These are phyloP conservation scores for Ephemerocybe angulata DNA, from an alignment of 768 basidiomycete species.

Conservation along the genomic window DNA sequence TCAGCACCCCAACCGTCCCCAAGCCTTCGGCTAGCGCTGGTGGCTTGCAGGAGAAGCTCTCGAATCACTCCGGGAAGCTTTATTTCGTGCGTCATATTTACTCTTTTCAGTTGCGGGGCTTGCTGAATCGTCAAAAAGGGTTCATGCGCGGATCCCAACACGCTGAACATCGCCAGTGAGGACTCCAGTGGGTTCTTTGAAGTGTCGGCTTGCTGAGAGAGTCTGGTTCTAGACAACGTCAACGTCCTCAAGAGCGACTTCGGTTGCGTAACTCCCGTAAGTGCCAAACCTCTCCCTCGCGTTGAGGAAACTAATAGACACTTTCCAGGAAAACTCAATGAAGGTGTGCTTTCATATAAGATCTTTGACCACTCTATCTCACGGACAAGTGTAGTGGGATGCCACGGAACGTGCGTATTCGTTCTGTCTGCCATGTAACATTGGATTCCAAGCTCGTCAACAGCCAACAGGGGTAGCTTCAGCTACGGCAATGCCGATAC, in stretches of 20 bases:
- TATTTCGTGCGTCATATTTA: conserved; percentile 25
- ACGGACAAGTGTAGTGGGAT: conserved; percentile 29
- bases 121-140: conserved; percentile 11
- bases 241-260: conserved; percentile 34
- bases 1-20: neutral
- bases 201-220: neutral
- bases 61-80: conserved; percentile 28
- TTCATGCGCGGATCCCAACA: conserved; percentile 24
- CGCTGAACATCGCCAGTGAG: conserved; percentile 30
- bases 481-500: conserved; percentile 32
- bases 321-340: conserved; percentile 39
- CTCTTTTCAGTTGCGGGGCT: neutral
- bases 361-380: neutral
- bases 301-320: no score
- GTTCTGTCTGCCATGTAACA: neutral
- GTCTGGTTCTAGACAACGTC: conserved; percentile 24
- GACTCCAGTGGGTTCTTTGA: neutral
- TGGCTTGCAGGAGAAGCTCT: conserved; percentile 23
- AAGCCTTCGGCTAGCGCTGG: conserved; percentile 12
- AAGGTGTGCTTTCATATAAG: conserved; percentile 22
- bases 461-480: conserved; percentile 26
- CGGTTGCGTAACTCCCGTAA: conserved; percentile 37
- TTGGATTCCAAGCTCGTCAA: conserved; percentile 7
- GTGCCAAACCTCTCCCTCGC: conserved; percentile 7
- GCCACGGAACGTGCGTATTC: conserved; percentile 31